phyloP scores from a whole-genome alignment of 495 filamentous ascomycete species.

The Parmelia sp. region DNA sequence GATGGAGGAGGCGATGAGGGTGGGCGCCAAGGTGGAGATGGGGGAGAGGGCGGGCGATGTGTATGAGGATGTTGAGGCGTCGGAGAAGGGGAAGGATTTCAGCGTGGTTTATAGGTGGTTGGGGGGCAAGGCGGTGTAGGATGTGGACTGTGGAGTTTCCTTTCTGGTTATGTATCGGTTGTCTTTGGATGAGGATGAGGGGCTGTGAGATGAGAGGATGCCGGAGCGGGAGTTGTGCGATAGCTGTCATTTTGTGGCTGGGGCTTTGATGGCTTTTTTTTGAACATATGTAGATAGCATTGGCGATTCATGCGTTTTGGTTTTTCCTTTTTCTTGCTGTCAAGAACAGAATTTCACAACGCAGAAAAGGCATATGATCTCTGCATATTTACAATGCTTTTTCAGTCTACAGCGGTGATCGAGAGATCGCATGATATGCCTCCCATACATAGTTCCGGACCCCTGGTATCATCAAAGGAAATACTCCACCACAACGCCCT shows the following conservation, averaged over 20 bases:
- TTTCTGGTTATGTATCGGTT: background rate
- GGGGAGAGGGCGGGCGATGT: conserved; percentile 58
- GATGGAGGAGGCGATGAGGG: conserved; percentile 63
- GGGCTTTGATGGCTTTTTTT: background rate
- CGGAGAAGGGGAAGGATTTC: conserved; percentile 70
- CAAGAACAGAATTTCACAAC: background rate
- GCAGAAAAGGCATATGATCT: background rate
- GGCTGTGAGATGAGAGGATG: background rate
- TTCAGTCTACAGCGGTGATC: background rate
- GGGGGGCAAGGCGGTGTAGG: conserved; percentile 30
- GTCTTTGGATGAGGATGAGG: background rate
- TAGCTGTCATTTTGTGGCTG: background rate
- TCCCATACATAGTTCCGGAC: conserved; percentile 4
- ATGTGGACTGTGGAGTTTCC: background rate
- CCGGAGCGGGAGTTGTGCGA: too few relatives aligned
- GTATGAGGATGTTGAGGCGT: conserved; percentile 58
- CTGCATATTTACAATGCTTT: background rate
- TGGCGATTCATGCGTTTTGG: background rate
- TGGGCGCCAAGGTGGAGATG: conserved; percentile 58
- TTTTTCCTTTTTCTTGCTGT: background rate
- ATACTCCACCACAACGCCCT: conserved; percentile 61
- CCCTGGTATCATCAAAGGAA: conserved; percentile 55
- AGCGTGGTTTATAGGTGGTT: conserved; percentile 78
- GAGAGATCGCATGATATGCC: background rate
- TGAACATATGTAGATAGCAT: background rate